These are phyloP conservation scores for Fusarium mundagurra DNA, from an alignment of 2,329 filamentous ascomycete genomes.

Conservation along the genomic window DNA sequence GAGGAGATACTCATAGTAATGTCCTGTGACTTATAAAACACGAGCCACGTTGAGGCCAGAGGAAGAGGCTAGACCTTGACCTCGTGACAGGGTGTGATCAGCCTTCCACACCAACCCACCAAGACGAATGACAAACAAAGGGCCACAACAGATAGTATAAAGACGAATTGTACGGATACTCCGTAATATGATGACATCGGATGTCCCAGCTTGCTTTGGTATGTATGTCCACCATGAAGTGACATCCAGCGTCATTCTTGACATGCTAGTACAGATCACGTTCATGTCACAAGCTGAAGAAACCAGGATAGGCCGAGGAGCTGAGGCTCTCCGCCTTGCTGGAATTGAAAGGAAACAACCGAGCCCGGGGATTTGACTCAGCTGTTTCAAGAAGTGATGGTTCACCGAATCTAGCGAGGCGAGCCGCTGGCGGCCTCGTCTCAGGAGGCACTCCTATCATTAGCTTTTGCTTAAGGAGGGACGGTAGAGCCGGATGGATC, in stretches of 20 bases:
- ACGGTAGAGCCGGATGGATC: conserved; percentile 3
- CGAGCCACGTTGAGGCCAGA: conserved; percentile 9
- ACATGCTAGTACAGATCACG: not conserved
- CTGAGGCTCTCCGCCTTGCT: not conserved
- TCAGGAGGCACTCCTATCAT: conserved; percentile 28
- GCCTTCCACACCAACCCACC: not conserved
- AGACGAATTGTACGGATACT: too few species aligned
- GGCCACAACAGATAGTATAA: not conserved
- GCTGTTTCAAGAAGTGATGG: not conserved
- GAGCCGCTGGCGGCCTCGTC: conserved; percentile 31
- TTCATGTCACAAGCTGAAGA: not conserved
- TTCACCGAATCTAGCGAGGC: conserved; percentile 24
- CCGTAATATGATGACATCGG: not conserved
- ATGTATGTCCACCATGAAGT: not conserved
- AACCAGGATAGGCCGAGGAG: not conserved
- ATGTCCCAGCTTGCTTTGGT: not conserved
- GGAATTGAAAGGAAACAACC: not conserved
- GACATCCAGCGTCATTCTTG: not conserved
- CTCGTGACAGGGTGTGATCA: not conserved
- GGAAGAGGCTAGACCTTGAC: not conserved
- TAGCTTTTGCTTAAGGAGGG: not conserved
- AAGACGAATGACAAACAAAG: conserved; percentile 3
- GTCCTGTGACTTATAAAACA: not conserved
- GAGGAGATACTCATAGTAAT: not conserved
- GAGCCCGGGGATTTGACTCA: not conserved